A percentile compares a stretch with the other conserved stretches of the same genome.
These are phyloP conservation scores for Saturnispora besseyi DNA, from an alignment of 805 yeast genomes.

Conservation along the genomic window DNA sequence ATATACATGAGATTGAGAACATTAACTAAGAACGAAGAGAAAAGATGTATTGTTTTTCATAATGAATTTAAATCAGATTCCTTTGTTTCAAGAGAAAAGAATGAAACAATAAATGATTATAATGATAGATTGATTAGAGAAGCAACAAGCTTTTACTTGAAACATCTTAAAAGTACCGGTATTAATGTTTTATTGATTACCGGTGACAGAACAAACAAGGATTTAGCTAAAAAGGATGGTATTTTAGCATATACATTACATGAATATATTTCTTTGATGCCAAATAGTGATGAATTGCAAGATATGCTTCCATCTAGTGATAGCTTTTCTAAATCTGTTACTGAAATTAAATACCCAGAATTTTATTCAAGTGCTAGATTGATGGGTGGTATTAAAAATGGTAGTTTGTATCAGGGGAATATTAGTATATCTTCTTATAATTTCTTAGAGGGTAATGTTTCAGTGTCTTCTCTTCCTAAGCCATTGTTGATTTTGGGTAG, in stretches of 20 bases:
- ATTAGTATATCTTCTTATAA: constrained; percentile 78
- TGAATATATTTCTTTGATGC: constrained; percentile 64
- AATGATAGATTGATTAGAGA: constrained; percentile 85
- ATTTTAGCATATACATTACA: constrained; percentile 46
- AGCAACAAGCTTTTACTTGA: constrained; percentile 60
- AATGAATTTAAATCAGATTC: constrained; percentile 81
- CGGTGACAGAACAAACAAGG: constrained; percentile 65
- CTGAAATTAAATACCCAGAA: constrained; percentile 60
- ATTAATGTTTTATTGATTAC: constrained; percentile 54
- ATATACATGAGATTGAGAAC: constrained; percentile 78
- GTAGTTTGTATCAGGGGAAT: constrained; percentile 79
- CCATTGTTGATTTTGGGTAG: constrained; percentile 80
- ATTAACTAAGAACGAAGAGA: constrained; percentile 63
- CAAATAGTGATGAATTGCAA: constrained; percentile 62
- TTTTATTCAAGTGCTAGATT: constrained; percentile 74
- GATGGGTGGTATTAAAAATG: constrained; percentile 85
- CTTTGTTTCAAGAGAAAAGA: constrained; percentile 47
- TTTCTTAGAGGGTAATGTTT: constrained; percentile 77
- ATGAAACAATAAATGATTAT: constrained; percentile 78
- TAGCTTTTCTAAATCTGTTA: constrained; percentile 29
- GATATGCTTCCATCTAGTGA: constrained; percentile 64
- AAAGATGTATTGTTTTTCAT: constrained; percentile 84
- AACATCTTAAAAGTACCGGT: constrained; percentile 43
- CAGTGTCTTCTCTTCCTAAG: constrained; percentile 61
- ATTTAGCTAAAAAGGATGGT: constrained; percentile 46